Percentiles rank a stretch among this genome's conserved stretches.
These are phyloP conservation scores for Macaranga tanarius DNA, from an alignment of 441 rosid genomes.

Conservation along the genomic window DNA sequence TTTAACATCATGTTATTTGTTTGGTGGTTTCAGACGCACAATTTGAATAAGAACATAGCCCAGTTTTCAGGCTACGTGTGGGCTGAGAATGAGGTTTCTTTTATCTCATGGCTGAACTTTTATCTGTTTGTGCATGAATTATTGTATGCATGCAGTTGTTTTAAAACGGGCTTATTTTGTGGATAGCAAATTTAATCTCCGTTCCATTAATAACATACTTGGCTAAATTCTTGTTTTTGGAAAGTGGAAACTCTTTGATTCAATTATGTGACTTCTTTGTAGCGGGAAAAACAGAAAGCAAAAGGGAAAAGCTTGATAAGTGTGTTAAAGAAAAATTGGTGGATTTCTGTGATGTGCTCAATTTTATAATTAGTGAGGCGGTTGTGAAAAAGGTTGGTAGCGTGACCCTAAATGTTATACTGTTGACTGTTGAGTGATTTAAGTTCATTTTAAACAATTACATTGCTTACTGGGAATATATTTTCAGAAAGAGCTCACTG, in stretches of 20 bases:
- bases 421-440: constrained; percentile 16
- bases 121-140: background rate
- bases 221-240: constrained; percentile 13
- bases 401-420: background rate
- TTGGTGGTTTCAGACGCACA: constrained; percentile 55
- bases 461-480: constrained; percentile 12
- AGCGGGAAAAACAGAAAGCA: constrained; percentile 77
- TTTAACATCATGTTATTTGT: constrained; percentile 11
- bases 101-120: constrained; percentile 8
- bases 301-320: constrained; percentile 88
- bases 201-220: background rate
- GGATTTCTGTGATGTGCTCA: constrained; percentile 86
- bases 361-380: constrained; percentile 69
- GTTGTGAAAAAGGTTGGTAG: constrained; percentile 64
- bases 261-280: constrained; percentile 7
- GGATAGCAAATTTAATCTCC: background rate
- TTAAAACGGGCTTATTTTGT: background rate
- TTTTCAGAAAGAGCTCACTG: constrained; percentile 77
- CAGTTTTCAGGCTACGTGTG: constrained; percentile 94
- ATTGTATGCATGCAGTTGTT: constrained; percentile 4
- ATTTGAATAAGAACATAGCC: constrained; percentile 77
- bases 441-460: constrained; percentile 17
- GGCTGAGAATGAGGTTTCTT: constrained; percentile 74
- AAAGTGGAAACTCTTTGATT: constrained; percentile 13
- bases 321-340: constrained; percentile 83